Conservation (phyloP, 129 eudicot species). For the Cynara cardunculus region DNA sequence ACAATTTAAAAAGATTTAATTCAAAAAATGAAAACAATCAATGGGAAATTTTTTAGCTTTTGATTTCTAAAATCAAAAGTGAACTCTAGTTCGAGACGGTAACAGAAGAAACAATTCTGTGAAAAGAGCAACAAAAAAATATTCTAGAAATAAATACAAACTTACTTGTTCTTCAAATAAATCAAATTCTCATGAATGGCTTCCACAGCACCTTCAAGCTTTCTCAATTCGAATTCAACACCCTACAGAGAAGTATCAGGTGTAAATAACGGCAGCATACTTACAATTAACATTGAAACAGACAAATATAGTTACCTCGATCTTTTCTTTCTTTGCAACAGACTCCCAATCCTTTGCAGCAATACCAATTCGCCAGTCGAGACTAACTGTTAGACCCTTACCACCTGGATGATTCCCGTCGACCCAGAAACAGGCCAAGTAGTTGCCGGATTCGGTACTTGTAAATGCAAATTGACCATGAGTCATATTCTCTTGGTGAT, state of each 20-base stretch:
- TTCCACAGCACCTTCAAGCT: conserved; percentile 80
- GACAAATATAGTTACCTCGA: conserved; percentile 45
- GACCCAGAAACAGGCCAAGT: conserved; percentile 77
- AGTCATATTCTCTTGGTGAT: conserved; percentile 75
- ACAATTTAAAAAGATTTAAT: too few species aligned
- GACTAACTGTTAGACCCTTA: conserved; percentile 49
- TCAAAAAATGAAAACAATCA: neutral
- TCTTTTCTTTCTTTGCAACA: conserved; percentile 89
- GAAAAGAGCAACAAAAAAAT: neutral
- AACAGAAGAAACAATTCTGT: neutral
- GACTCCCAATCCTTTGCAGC: conserved; percentile 97
- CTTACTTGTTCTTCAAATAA: conserved; percentile 61
- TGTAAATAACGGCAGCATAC: neutral
- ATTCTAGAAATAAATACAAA: neutral
- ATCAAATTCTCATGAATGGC: conserved; percentile 67
- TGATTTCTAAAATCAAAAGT: neutral
- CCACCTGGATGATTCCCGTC: conserved; percentile 41
- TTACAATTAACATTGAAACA: neutral
- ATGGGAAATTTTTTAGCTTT: neutral
- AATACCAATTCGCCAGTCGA: conserved; percentile 89
- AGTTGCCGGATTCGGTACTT: conserved; percentile 71
- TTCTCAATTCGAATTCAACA: conserved; percentile 72
- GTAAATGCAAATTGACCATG: conserved; percentile 94
- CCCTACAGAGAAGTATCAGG: conserved; percentile 46
- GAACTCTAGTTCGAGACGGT: neutral